Base-by-base conservation (phyloP, 805 yeast genomes). In the Kodamaea fukazawae region DNA sequence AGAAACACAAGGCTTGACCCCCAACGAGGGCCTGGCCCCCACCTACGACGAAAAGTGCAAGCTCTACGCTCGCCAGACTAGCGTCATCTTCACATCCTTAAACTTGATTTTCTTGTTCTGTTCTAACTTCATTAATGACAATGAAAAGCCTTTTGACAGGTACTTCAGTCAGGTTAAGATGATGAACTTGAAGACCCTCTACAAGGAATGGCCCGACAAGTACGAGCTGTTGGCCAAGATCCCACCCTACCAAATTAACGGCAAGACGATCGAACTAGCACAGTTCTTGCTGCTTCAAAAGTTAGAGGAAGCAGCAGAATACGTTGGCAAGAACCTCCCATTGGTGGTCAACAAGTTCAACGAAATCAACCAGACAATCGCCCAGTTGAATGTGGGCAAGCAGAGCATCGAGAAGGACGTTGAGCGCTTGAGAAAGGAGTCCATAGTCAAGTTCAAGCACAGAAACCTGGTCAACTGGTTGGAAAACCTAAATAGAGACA, bases 41-140 rank as follows among this genome's bases (percentile, higher is more conserved):
- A 3, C 23, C 13, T 32, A 32, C 14, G 53, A 63, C 41, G 63
- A 60, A 29, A 46, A 49, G 14, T 48, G 60, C 13, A 50, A 51
- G 3, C 61, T 55, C 5, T 51, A 62, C 4, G 48, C 63, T 4
- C 46, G 47, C 2, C 71, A 71, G 34, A 60, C 74, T 16, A 60
- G 62, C 26, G 55, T 57, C 4, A 62, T 78, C 15, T 69, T 78
- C 51, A 67, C 67, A 39, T 63, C 78, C 18, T 54, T 78, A 17
- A 67, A 61, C 37, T 67, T 73, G 11, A 70, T 77, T 4, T 64
- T 69, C 40, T 76, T 73, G 45, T 78, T 77, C 51, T 65, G 72
- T 34, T 67, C 73, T 17, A 61, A 68, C 30, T 77, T 75, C 52
- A 65, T 75, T 22, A 57, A 54, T 34, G 79, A 76, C n/a, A 70